Evolutionary conservation across 345 rosid species (phyloP), one percentile per base, ranked within the genome.

Genomic region (Camelina laxa): DNA sequence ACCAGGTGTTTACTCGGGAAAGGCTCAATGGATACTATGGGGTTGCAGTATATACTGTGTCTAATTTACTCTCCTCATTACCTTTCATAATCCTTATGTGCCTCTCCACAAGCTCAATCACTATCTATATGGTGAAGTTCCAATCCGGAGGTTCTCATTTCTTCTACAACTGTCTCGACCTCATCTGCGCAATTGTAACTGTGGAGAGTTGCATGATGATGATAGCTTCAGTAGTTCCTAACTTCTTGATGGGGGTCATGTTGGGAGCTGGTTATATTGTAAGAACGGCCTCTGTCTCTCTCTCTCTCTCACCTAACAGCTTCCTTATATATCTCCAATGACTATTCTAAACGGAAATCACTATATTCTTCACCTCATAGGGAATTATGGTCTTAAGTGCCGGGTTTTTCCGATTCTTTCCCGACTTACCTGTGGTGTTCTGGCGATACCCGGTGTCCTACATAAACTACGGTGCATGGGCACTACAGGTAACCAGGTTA

Each of bases 141-240:
- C 84, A 87, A 57, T 17, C 90, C 0, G 85, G 82, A 20, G 84
- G 87, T 75, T 72, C 85, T 4, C 73, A 85, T 80, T 87, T 84
- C 19, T 77, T 54, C 5, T 91, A 82, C 80, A 87, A 82, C 83
- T 82, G 85, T 55, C 87, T 87, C 70, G 84, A 88, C 73, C 83
- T 91, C 70, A 85, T 87, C 64, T 69, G 70, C 67, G 78, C 82
- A 77, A 85, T 88, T 31, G 72, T 86, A 67, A 91, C 88, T 14
- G 85, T 91, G 44, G 97, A 91, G 86, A 91, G 97, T 75, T 81
- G 90, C 77, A 91, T 91, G 97, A 91, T 88, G 94, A 87, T 91
- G 80, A 65, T 88, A 48, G 97, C 97, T 78, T 80, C 97, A 16
- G 42, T 91, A 56, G 97, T 91, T 72, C 92, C 97, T 12, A 87